Base-by-base conservation (phyloP, 805 yeast genomes). In the Yarrowia sp. region DNA sequence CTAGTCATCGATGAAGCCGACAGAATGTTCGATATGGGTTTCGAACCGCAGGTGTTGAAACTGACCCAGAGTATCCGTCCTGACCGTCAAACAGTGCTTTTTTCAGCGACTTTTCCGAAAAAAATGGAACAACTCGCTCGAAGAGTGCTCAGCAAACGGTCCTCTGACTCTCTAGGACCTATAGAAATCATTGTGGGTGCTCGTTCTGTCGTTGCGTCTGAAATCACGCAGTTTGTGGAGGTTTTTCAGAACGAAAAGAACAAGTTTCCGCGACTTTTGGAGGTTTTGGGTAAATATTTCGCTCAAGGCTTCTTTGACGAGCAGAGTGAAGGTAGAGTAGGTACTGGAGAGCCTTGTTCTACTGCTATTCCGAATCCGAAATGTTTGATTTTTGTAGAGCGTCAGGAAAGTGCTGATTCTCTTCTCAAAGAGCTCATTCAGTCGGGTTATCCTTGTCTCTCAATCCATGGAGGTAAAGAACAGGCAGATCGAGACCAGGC, bases 1-100 rank as follows among this genome's bases (percentile, higher is more conserved):
- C 80, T 91, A n/a, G 96, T 92, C 0, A 77, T 95, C 66, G 99
- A 95, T 74, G 99, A 95, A 73, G 98, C 98, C 0, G 99, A 95
- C 75, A 78, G 99, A 68, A 86, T 95, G 89, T 93, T 93, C 77
- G 99, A 95, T 74, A 79, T 95, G 83, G 99, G 99, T 0, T 95
- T 95, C 76, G 98, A 91, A 70, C 98, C 99, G 0, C 99, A 95
- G 73, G 91, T 95, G 4, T 85, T 83, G 69, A 90, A 90, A 71
- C 87, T 95, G 22, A 80, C 92, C 72, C 80, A 83, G 14, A 88
- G 88, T 41, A 81, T 90, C 2, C 80, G 98, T 57, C 95, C 95
- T 0, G 97, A 92, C 72, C 80, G 88, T 57, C 98, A 93, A 72
- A 89, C 95, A 15, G 93, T 92, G 3, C 76, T 95, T 31, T 95